Conservation (phyloP, 768 basidiomycete genomes). For the Termitomyces sp. region DNA sequence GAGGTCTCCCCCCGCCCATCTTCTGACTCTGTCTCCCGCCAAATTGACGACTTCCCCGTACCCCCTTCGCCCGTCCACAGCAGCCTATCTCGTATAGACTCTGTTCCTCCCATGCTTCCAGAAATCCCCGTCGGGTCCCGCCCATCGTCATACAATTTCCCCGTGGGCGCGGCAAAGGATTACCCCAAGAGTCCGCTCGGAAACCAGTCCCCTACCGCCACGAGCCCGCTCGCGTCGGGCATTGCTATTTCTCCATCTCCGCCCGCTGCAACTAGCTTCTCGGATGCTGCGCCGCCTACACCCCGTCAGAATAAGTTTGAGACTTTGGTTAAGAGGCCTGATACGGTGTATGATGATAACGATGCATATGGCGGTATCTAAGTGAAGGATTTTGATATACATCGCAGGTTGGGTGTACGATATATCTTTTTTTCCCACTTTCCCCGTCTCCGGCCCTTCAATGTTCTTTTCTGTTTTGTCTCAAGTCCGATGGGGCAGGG, state of each 20-base stretch:
- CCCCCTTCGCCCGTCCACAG: constrained; percentile 30
- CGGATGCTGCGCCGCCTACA: constrained; percentile 4
- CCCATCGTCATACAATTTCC: constrained; percentile 14
- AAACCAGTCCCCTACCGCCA: constrained; percentile 29
- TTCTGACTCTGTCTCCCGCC: constrained; percentile 13
- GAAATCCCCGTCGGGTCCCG: constrained; percentile 44
- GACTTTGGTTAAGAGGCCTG: constrained; percentile 11
- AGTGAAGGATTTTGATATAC: background rate
- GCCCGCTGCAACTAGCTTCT: constrained; percentile 6
- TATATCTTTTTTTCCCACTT: background rate
- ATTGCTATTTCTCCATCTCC: constrained; percentile 14
- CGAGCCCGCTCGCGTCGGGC: constrained; percentile 35
- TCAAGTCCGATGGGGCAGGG: background rate
- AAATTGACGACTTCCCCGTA: constrained; percentile 31
- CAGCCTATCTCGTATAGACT: constrained; percentile 39
- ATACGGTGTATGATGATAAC: constrained; percentile 18
- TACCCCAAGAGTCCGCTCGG: constrained; percentile 17
- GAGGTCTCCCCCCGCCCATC: constrained; percentile 6
- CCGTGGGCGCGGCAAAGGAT: constrained; percentile 4
- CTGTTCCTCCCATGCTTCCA: constrained; percentile 47
- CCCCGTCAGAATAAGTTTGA: constrained; percentile 7
- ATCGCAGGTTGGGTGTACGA: constrained; percentile 8
- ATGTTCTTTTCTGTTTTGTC: background rate
- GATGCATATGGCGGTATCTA: constrained; percentile 20
- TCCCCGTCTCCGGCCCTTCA: background rate